Evolutionary conservation across 1,139 yeast species (phyloP).

Genomic region (Candida tropicalis): DNA sequence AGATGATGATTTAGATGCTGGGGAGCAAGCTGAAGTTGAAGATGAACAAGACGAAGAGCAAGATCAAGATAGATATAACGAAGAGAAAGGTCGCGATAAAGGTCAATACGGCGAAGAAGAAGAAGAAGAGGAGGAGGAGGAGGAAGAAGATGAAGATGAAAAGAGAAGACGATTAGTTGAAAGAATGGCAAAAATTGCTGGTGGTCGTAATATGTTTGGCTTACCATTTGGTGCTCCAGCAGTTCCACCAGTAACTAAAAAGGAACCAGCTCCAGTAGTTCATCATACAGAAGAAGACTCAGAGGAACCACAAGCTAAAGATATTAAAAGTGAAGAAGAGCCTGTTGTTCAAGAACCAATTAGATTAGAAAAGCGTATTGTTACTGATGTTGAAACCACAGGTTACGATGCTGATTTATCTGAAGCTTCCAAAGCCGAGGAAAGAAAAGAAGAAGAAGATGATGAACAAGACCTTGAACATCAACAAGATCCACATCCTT

Average conservation of each 20-base stretch:
- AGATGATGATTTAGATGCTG: conserved; percentile 15
- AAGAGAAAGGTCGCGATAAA: conserved; percentile 23
- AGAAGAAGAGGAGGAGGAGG: conserved; percentile 29
- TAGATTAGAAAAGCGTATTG: conserved; percentile 14
- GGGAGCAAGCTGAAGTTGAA: conserved; percentile 13
- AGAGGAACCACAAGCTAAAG: conserved; percentile 10
- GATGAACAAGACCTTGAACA: conserved; percentile 14
- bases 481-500: conserved; percentile 17
- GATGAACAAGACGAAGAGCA: conserved; percentile 15
- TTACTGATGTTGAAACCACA: conserved; percentile 34
- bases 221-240: conserved; percentile 45
- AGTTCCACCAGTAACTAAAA: conserved; percentile 10
- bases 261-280: conserved; percentile 16
- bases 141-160: conserved; percentile 74
- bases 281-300: conserved; percentile 18
- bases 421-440: conserved; percentile 26
- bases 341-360: conserved; percentile 11
- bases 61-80: conserved; percentile 19
- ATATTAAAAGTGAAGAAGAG: conserved; percentile 21
- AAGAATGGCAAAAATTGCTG: conserved; percentile 94
- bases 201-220: conserved; percentile 88
- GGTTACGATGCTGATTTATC: conserved; percentile 51
- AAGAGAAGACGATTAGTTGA: conserved; percentile 81
- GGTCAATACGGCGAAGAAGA: conserved; percentile 23
- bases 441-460: conserved; percentile 13